These are phyloP conservation scores for Monosporascus sp. DNA, from an alignment of 2,329 filamentous ascomycete genomes.

Conservation along the genomic window DNA sequence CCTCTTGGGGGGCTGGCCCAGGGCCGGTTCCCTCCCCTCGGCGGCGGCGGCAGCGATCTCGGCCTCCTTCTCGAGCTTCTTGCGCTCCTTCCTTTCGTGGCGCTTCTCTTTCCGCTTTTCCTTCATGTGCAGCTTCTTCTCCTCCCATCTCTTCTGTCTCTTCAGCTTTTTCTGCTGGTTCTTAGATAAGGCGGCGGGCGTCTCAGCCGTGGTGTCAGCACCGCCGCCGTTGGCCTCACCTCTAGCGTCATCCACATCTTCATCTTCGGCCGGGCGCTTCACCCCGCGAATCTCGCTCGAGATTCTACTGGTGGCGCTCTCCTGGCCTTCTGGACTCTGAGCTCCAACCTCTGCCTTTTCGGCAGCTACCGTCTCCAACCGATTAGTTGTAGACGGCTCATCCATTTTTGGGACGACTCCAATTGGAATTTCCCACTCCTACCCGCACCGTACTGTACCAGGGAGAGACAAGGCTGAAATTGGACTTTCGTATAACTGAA, in stretches of 20 bases:
- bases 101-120: slow-evolving; percentile 55
- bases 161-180: slow-evolving; percentile 77
- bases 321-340: slow-evolving; percentile 4
- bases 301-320: neutral
- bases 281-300: slow-evolving; percentile 7
- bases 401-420: neutral
- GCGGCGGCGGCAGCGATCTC: slow-evolving; percentile 40
- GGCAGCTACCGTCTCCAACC: slow-evolving; percentile 3
- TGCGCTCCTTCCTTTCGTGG: slow-evolving; percentile 40
- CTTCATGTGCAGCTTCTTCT: slow-evolving; percentile 45
- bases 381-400: neutral
- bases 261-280: slow-evolving; percentile 37
- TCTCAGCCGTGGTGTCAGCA: slow-evolving; percentile 41
- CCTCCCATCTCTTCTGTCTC: slow-evolving; percentile 70
- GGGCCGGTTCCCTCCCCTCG: slow-evolving; percentile 37
- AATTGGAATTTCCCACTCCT: neutral
- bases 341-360: slow-evolving; percentile 7
- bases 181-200: slow-evolving; percentile 60
- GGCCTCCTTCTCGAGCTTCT: slow-evolving; percentile 44
- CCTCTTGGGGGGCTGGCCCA: slow-evolving; percentile 29
- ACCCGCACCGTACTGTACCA: no score
- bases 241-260: slow-evolving; percentile 11
- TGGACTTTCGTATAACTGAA: no score
- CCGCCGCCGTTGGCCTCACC: slow-evolving; percentile 60
- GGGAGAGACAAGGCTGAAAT: no score